Evolutionary conservation across 805 yeast species (phyloP), one percentile per base, ranked within the genome.

Genomic region (Kodamaea laetipori): DNA sequence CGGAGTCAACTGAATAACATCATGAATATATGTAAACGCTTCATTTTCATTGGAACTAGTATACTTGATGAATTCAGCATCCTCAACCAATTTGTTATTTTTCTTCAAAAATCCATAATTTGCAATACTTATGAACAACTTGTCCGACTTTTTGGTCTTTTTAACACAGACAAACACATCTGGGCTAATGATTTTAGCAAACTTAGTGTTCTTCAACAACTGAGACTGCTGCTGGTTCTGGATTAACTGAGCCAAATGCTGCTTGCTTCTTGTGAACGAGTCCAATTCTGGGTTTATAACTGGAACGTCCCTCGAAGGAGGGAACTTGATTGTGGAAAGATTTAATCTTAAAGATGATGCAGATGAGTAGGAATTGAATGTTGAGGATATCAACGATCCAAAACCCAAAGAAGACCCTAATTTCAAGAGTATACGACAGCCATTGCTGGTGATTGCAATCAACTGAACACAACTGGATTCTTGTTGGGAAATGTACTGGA

Each of bases 51-150:
- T 50, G 3, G 58, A 59, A 3, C 56, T 43, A 2, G 58, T 54
- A 32, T 61, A 50, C n/a, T 60, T 59, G 25, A 86, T 64, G 54
- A 83, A 79, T 43, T 90, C 88, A 3, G 94, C 89, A 59, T 86
- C 92, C 63, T 90, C 97, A 24, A 84, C 73, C 53, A 84, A 78
- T 52, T 79, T 80, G 46, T 80, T 81, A 46, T 81, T 81, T 51
- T 82, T 82, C 57, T 88, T 89, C 49, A 89, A 67, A 32, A 86
- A 74, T 33, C 97, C 96, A 56, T 87, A 83, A 62, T 94, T 97
- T 6, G 94, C 84, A 6, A 89, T 84, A 37, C 92, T 74, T 3
- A 85, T 82, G 60, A 86, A 89, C 16, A 88, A 63, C 43, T 76
- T 75, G 47, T 71, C 75, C 4, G 73, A 65, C 34, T 59, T 59